Percentiles rank a stretch among this genome's conserved stretches.
These are phyloP conservation scores for Eucommia ulmoides DNA, from an alignment of 257 asterid genomes.

Conservation along the genomic window DNA sequence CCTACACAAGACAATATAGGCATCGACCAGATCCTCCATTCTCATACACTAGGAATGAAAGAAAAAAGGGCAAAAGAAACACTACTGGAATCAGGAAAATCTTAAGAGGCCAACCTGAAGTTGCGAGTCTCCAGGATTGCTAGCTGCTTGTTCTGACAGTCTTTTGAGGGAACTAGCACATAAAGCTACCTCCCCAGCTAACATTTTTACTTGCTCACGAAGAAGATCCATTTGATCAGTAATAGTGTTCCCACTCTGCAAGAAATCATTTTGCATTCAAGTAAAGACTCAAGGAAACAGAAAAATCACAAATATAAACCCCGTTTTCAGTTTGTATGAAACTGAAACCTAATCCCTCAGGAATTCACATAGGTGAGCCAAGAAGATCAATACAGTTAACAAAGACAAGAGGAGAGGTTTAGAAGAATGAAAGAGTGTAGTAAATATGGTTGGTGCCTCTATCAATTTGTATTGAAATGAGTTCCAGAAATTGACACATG, in stretches of 20 bases:
- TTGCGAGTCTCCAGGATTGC: slow-evolving; percentile 41
- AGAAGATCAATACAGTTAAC: too few species aligned
- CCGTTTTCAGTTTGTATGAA: too few species aligned
- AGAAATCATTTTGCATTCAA: slow-evolving; percentile 10
- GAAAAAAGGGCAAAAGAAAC: background rate
- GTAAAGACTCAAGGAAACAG: background rate
- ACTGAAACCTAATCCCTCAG: too few species aligned
- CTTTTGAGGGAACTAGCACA: slow-evolving; percentile 67
- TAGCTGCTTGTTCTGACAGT: slow-evolving; percentile 45
- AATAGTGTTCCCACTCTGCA: slow-evolving; percentile 68
- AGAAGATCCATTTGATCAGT: slow-evolving; percentile 82
- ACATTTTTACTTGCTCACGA: slow-evolving; percentile 68
- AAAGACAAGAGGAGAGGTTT: too few species aligned
- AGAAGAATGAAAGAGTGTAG: too few species aligned
- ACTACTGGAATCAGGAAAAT: slow-evolving; percentile 1
- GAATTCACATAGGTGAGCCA: too few species aligned
- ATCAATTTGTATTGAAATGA: too few species aligned
- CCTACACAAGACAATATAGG: slow-evolving; percentile 25
- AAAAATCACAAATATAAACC: background rate
- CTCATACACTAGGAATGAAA: slow-evolving; percentile 6
- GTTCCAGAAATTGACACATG: too few species aligned
- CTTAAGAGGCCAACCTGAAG: slow-evolving; percentile 36
- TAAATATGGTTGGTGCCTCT: too few species aligned
- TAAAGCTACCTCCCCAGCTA: slow-evolving; percentile 81
- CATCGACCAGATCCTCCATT: slow-evolving; percentile 10